Percentiles rank a stretch among this genome's conserved stretches.
Evolutionary conservation across 2,329 filamentous ascomycete species (phyloP).

Genomic region (Colletotrichum gloeosporioides): DNA sequence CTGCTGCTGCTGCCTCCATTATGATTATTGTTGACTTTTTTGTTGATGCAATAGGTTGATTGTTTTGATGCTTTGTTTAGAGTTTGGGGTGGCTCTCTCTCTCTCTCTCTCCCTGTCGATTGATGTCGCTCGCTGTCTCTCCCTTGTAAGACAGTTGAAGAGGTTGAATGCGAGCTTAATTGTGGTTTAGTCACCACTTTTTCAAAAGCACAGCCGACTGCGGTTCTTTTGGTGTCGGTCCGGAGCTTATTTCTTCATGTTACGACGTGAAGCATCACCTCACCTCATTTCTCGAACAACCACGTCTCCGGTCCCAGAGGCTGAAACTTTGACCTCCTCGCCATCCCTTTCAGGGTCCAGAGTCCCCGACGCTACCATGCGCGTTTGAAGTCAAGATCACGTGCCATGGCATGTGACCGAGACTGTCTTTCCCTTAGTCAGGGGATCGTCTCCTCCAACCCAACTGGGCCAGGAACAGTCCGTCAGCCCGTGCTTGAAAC

Average conservation of each 20-base stretch:
- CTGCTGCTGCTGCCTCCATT: background rate
- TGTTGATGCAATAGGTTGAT: background rate
- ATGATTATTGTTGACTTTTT: background rate
- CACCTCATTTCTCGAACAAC: conserved; percentile 1
- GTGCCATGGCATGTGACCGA: background rate
- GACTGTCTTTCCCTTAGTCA: background rate
- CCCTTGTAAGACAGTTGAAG: conserved; percentile 1
- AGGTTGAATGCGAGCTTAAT: background rate
- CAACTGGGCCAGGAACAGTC: background rate
- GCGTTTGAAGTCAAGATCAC: background rate
- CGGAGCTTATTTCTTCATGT: background rate
- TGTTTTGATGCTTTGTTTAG: background rate
- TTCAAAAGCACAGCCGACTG: background rate
- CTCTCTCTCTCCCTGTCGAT: background rate
- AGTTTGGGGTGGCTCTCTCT: background rate
- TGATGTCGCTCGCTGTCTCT: background rate
- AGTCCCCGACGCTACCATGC: background rate
- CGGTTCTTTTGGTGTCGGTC: background rate
- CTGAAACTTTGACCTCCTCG: conserved; percentile 12
- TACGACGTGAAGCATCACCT: background rate
- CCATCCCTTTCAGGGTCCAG: conserved; percentile 11
- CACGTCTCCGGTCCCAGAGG: background rate
- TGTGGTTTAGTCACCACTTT: background rate
- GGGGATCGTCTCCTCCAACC: background rate
- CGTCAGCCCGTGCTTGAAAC: conserved; percentile 1